These are phyloP conservation scores for Ophiosphaerella narmari DNA, from an alignment of 2,329 filamentous ascomycete species.

Conservation along the genomic window DNA sequence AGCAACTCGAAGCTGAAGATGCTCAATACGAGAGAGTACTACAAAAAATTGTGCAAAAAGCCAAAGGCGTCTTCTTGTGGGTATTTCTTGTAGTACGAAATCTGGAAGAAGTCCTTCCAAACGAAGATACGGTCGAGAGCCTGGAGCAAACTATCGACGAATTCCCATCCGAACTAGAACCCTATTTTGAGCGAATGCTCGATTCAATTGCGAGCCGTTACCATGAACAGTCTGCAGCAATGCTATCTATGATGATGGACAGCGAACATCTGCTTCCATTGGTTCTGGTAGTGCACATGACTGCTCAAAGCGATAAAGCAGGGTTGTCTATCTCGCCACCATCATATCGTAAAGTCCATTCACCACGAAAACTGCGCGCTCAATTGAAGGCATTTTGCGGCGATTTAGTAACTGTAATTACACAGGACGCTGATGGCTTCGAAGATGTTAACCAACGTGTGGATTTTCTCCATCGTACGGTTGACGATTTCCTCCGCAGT, in stretches of 20 bases:
- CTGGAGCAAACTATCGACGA: background rate
- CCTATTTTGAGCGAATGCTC: constrained; percentile 3
- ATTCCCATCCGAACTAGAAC: constrained; percentile 4
- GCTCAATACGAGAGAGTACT: background rate
- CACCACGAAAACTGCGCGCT: background rate
- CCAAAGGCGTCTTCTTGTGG: constrained; percentile 12
- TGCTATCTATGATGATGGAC: background rate
- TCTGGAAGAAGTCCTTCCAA: background rate
- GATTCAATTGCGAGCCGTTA: background rate
- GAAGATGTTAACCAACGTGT: background rate
- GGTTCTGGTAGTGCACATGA: background rate
- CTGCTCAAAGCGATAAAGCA: background rate
- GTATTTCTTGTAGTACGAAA: constrained; percentile 2
- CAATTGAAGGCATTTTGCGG: background rate
- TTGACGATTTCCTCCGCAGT: constrained; percentile 5
- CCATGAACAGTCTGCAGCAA: background rate
- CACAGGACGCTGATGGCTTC: background rate
- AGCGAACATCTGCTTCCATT: background rate
- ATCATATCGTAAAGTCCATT: background rate
- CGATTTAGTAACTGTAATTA: background rate
- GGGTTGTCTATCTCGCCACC: background rate
- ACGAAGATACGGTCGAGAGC: constrained; percentile 1
- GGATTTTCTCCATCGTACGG: constrained; percentile 11
- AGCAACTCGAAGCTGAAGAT: background rate
- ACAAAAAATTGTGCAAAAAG: constrained; percentile 1